These are phyloP conservation scores for Kuraishia molischiana DNA, from an alignment of 805 yeast species.

Conservation along the genomic window DNA sequence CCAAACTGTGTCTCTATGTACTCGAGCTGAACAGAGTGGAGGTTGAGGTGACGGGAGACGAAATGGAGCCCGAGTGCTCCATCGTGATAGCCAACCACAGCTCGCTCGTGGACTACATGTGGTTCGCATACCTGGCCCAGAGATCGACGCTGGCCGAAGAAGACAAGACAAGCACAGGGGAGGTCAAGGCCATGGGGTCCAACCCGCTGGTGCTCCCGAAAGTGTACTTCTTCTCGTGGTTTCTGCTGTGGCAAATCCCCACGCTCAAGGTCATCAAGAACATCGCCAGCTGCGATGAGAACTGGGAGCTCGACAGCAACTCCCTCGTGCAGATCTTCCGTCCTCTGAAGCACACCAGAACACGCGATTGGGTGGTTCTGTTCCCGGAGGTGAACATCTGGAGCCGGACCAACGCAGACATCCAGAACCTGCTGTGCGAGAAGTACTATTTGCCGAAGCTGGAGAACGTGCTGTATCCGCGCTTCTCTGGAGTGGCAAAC, in stretches of 20 bases:
- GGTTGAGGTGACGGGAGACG: constrained; percentile 33
- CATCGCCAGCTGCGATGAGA: constrained; percentile 54
- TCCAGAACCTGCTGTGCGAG: constrained; percentile 47
- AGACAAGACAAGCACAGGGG: constrained; percentile 2
- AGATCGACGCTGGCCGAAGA: constrained; percentile 10
- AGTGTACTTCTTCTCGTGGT: constrained; percentile 66
- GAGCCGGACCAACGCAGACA: constrained; percentile 32
- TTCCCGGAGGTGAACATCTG: constrained; percentile 84
- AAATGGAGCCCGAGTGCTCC: constrained; percentile 24
- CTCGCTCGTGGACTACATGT: constrained; percentile 56
- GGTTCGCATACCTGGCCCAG: constrained; percentile 34
- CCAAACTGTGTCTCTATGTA: constrained; percentile 21
- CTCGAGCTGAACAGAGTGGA: constrained; percentile 25
- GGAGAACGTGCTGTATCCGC: constrained; percentile 62
- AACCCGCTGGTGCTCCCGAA: constrained; percentile 25
- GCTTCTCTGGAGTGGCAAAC: constrained; percentile 52
- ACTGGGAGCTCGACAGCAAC: constrained; percentile 45
- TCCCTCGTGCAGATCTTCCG: constrained; percentile 26
- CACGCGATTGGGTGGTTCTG: constrained; percentile 53
- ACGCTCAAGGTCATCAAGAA: constrained; percentile 34
- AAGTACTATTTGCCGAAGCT: constrained; percentile 53
- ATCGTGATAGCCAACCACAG: constrained; percentile 47
- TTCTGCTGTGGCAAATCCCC: constrained; percentile 52
- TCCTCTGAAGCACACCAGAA: constrained; percentile 23
- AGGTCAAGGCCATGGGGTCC: constrained; percentile 16